Conservation (phyloP, 768 basidiomycete genomes). For the Lactarius pseudohatsudake region DNA sequence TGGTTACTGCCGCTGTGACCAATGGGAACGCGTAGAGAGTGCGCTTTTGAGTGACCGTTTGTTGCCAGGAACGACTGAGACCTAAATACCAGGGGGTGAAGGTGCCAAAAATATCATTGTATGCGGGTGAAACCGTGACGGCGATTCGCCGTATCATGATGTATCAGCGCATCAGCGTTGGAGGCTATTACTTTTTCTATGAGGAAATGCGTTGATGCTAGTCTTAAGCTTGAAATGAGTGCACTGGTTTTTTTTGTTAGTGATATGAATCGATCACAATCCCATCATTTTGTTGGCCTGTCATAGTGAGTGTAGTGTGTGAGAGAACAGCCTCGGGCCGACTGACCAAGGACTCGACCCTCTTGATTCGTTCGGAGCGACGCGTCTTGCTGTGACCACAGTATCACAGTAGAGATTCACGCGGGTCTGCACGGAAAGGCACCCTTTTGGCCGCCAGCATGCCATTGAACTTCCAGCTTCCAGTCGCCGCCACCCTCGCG, state of each 20-base stretch:
- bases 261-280: background rate
- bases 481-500: constrained; percentile 50
- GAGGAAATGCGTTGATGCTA: background rate
- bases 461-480: constrained; percentile 56
- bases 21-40: background rate
- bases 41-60: background rate
- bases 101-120: background rate
- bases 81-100: background rate
- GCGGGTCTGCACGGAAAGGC: background rate
- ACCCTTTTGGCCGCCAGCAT: constrained; percentile 38
- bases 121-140: background rate
- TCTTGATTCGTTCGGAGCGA: background rate
- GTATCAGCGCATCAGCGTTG: background rate
- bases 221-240: background rate
- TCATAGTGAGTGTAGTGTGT: too few species aligned
- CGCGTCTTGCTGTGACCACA: background rate
- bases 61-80: constrained; percentile 15
- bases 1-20: constrained; percentile 5
- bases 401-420: too few species aligned
- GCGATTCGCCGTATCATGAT: constrained; percentile 2
- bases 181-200: background rate
- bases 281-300: too few species aligned
- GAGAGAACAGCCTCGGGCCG: background rate
- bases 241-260: background rate
- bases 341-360: background rate